Conservation (phyloP, 805 yeast species). For the Hanseniaspora clermontiae region DNA sequence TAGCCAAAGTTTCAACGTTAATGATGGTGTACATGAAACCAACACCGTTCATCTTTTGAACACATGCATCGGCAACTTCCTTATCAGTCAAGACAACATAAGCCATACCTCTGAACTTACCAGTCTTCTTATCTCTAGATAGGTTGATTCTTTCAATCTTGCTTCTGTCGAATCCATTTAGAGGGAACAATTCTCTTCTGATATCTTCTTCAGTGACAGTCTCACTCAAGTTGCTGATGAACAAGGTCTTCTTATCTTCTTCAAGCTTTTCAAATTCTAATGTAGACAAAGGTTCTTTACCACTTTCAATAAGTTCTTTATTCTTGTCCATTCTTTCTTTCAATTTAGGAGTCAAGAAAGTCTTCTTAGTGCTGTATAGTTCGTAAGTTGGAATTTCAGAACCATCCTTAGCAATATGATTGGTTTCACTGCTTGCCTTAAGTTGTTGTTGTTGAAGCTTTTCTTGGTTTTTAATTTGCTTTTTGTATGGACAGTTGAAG, state of each 20-base stretch:
- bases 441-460: constrained; percentile 25
- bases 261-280: constrained; percentile 49
- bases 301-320: constrained; percentile 31
- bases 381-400: constrained; percentile 30
- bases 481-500: constrained; percentile 89
- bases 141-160: constrained; percentile 63
- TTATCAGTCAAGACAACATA: constrained; percentile 70
- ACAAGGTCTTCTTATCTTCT: constrained; percentile 66
- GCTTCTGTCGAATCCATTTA: constrained; percentile 47
- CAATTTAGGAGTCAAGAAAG: constrained; percentile 27
- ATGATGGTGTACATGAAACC: constrained; percentile 85
- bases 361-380: constrained; percentile 54
- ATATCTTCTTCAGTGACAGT: constrained; percentile 71
- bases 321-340: constrained; percentile 15
- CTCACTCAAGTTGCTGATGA: constrained; percentile 82
- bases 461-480: constrained; percentile 31
- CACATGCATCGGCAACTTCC: constrained; percentile 61
- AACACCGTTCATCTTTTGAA: constrained; percentile 67
- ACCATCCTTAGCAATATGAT: constrained; percentile 24
- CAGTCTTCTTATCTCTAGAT: constrained; percentile 84
- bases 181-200: constrained; percentile 44
- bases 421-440: constrained; percentile 19
- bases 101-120: constrained; percentile 90
- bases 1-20: constrained; percentile 47
- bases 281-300: constrained; percentile 32